Evolutionary conservation across 2,329 filamentous ascomycete genomes (phyloP), one percentile per base, ranked within the genome.

Genomic region (Ilyonectria robusta): DNA sequence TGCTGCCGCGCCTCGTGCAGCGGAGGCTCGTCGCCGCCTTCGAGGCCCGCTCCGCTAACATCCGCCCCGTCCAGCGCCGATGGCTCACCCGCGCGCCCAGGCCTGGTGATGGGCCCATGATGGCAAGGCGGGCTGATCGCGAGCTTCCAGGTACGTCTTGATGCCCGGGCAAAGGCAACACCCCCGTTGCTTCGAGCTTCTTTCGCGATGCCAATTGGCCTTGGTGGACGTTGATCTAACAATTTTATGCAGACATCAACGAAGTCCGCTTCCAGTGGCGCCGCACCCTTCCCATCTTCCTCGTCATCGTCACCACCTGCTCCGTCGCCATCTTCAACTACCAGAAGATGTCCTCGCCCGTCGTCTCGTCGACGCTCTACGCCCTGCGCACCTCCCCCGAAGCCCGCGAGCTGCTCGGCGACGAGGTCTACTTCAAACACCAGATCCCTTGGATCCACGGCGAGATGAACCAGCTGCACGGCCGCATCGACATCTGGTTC

Each of bases 311-410:
- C 74, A 88, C 89, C 55, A 85, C 87, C 62, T 92, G 91, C 72
- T 91, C 91, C 72, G 84, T 97, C 67, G 94, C 92, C 73, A 98
- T 99, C 81, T 98, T 99, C 92, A 99, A 99, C 88, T 98, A 99
- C 88, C 95, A 99, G 81, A 98, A 98, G 81, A 90, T 91, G 64
- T 94, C 93, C n/a, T 94, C 91, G 29, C 93, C 93, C 61, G 89
- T 95, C 33, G 93, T 98, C n/a, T 90, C 90, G 62, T 94, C 93
- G 62, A 96, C 94, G 5, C 88, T 99, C 31, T 99, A 98, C 85
- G 93, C 95, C 1, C 88, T 99, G 70, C 93, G 96, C 70, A 97
- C 93, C 3, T 94, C 92, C 64, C 84, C 88, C 3, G 83, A 85
- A 66, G 96, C 94, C 51, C 90, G 95, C 76, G 91, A 90, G 64